Percentiles rank a stretch among this genome's conserved stretches.
phyloP scores from a whole-genome alignment of 2,329 filamentous ascomycete species.

The Coccinonectria pachysandricola region DNA sequence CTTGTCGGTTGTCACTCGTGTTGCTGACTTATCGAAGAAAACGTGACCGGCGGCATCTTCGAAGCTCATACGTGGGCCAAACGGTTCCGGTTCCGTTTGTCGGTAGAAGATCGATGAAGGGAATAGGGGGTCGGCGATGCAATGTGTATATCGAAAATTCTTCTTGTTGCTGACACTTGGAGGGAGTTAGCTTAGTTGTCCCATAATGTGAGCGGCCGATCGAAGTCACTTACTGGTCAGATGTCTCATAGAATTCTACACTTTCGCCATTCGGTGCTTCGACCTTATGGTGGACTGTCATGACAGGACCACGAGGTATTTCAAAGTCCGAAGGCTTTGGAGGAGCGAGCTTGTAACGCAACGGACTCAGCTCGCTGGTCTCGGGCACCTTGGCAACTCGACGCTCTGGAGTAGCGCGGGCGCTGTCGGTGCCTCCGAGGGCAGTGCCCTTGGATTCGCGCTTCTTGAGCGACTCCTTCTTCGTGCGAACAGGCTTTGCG shows the following conservation, averaged over 20 bases:
- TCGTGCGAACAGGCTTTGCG: constrained; percentile 36
- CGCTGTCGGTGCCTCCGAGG: constrained; percentile 35
- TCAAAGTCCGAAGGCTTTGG: constrained; percentile 54
- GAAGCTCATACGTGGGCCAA: constrained; percentile 76
- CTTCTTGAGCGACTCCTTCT: constrained; percentile 61
- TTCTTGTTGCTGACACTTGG: constrained; percentile 52
- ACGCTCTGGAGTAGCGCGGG: constrained; percentile 47
- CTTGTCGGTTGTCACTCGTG: constrained; percentile 78
- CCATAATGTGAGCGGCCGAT: neutral
- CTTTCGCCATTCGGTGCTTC: constrained; percentile 37
- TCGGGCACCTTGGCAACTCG: constrained; percentile 30
- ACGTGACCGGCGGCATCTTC: constrained; percentile 84
- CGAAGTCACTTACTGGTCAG: constrained; percentile 46
- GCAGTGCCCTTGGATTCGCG: constrained; percentile 48
- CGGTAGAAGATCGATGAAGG: constrained; percentile 82
- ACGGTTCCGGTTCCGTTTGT: constrained; percentile 76
- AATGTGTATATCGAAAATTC: constrained; percentile 80
- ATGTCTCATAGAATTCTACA: constrained; percentile 51
- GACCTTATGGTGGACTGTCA: constrained; percentile 46
- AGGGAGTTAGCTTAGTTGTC: constrained; percentile 2
- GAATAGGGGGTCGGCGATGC: constrained; percentile 81
- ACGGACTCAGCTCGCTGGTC: constrained; percentile 38
- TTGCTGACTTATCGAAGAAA: constrained; percentile 66
- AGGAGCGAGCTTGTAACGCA: constrained; percentile 54
- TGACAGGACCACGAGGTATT: constrained; percentile 44